Conservation (phyloP, 352 stramenopile species). For the Phytophthora fragariaefolia region DNA sequence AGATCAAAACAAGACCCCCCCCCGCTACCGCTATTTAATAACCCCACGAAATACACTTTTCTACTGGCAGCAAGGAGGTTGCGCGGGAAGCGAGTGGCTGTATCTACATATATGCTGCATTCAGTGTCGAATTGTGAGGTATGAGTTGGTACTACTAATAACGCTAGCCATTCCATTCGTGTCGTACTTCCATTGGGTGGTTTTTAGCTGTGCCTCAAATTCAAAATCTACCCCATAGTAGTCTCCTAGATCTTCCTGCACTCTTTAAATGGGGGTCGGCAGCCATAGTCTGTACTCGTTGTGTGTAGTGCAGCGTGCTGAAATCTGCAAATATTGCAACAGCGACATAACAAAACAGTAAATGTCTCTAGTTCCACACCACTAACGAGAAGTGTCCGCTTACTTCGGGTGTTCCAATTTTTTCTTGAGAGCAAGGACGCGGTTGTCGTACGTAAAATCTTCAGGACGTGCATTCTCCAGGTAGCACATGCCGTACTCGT, state of each 20-base stretch:
- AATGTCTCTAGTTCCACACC: too few relatives aligned
- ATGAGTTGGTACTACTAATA: too few relatives aligned
- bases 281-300: conserved; percentile 72
- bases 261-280: conserved; percentile 75
- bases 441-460: conserved; percentile 86
- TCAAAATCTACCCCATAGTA: background rate
- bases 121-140: too few relatives aligned
- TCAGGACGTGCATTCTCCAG: conserved; percentile 78
- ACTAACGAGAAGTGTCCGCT: conserved; percentile 8
- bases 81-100: too few relatives aligned
- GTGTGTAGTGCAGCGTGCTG: conserved; percentile 61
- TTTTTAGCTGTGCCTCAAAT: too few relatives aligned
- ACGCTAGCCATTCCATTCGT: too few relatives aligned
- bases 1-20: too few relatives aligned
- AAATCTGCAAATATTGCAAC: conserved; percentile 41
- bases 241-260: conserved; percentile 52
- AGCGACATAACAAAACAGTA: background rate
- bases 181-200: too few relatives aligned
- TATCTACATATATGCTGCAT: too few relatives aligned
- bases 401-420: conserved; percentile 70
- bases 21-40: too few relatives aligned
- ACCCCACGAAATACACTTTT: too few relatives aligned
- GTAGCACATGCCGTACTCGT: conserved; percentile 84
- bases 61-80: too few relatives aligned
- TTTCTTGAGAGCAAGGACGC: conserved; percentile 71